Evolutionary conservation across 2,329 filamentous ascomycete genomes (phyloP).

Genomic region (Knufia fluminis): DNA sequence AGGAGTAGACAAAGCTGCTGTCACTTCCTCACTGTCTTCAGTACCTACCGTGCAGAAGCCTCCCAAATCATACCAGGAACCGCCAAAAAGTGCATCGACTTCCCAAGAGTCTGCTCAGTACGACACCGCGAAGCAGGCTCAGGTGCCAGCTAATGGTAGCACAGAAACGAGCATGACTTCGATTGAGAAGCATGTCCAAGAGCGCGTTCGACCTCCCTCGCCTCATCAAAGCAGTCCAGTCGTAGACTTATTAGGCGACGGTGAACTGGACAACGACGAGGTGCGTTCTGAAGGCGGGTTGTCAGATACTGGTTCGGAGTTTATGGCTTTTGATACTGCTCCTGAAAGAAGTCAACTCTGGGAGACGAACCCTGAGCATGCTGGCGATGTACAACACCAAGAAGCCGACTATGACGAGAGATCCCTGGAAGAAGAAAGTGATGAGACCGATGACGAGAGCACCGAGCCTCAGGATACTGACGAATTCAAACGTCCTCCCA

Average conservation of each 20-base stretch:
- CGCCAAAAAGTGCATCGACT: slow-evolving; percentile 6
- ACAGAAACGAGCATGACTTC: neutral
- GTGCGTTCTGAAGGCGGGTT: neutral
- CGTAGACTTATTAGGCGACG: slow-evolving; percentile 4
- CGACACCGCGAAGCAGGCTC: slow-evolving; percentile 12
- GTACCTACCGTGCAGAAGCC: neutral
- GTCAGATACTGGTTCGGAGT: slow-evolving; percentile 7
- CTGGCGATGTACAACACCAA: too few relatives aligned
- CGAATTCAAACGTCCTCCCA: neutral
- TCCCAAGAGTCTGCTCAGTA: slow-evolving; percentile 14
- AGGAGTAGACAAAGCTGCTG: neutral
- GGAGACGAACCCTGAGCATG: neutral
- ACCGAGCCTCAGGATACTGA: neutral
- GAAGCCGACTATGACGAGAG: neutral
- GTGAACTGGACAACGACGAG: neutral
- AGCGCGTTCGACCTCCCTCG: neutral
- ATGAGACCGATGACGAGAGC: neutral
- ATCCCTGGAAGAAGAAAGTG: neutral
- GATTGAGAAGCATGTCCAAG: neutral
- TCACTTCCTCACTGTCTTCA: neutral
- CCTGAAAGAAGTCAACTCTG: slow-evolving; percentile 7
- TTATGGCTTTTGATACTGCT: slow-evolving; percentile 4
- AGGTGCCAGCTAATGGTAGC: neutral
- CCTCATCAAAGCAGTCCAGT: neutral
- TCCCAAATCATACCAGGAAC: neutral